Evolutionary conservation across 2,329 filamentous ascomycete genomes (phyloP).

Genomic region (Fusarium chuoi): DNA sequence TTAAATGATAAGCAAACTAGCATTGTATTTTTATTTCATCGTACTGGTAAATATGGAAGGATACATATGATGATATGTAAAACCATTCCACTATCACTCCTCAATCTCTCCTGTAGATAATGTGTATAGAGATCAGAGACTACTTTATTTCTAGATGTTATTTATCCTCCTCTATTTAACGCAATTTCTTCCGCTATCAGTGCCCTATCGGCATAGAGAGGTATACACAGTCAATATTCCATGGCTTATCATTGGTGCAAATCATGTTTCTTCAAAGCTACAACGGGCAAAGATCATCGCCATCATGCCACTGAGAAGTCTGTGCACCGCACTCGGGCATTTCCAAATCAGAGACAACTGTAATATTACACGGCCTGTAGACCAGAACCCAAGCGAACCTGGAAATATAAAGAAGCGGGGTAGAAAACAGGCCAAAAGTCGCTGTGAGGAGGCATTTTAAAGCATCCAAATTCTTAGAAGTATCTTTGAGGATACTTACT

Average conservation of each 20-base stretch:
- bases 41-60: no score
- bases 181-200: no score
- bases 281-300: background rate
- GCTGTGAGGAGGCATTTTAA: no score
- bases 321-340: background rate
- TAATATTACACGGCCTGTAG: background rate
- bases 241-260: background rate
- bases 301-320: background rate
- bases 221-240: background rate
- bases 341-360: background rate
- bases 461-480: fast-evolving
- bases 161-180: no score
- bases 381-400: background rate
- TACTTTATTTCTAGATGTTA: no score
- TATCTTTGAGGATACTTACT: background rate
- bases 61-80: no score
- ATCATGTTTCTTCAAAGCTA: fast-evolving
- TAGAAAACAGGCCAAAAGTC: background rate
- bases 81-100: no score
- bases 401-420: background rate
- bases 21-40: no score
- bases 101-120: no score
- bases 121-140: no score
- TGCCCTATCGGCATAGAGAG: no score
- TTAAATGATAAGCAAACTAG: no score